Evolutionary conservation across 768 basidiomycete species (phyloP).

Genomic region (Phanerochaete sordida): DNA sequence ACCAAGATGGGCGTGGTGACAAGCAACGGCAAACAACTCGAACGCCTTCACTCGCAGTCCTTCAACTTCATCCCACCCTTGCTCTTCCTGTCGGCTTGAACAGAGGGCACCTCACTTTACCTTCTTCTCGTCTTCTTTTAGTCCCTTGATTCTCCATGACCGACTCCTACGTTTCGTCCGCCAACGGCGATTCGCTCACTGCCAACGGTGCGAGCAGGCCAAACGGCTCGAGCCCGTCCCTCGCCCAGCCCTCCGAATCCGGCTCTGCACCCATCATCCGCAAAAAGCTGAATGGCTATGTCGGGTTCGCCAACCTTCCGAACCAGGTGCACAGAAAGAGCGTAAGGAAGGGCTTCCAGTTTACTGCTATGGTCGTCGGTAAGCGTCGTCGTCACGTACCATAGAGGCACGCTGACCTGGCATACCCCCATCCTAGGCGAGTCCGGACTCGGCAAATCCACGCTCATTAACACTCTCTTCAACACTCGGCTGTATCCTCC

Average conservation of each 20-base stretch:
- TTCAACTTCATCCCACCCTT: slow-evolving; percentile 47
- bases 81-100: slow-evolving; percentile 35
- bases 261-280: slow-evolving; percentile 47
- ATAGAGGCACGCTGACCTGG: not conserved
- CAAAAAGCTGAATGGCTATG: slow-evolving; percentile 94
- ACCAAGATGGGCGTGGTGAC: slow-evolving; percentile 34
- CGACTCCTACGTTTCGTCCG: slow-evolving; percentile 69
- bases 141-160: slow-evolving; percentile 50
- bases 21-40: slow-evolving; percentile 31
- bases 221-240: slow-evolving; percentile 64
- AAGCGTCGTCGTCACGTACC: slow-evolving; percentile 35
- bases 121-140: slow-evolving; percentile 19
- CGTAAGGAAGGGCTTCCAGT: slow-evolving; percentile 97
- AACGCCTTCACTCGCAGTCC: slow-evolving; percentile 26
- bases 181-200: slow-evolving; percentile 56
- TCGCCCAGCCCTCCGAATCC: slow-evolving; percentile 29
- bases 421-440: slow-evolving; percentile 59
- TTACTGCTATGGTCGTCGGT: slow-evolving; percentile 99
- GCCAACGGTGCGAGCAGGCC: slow-evolving; percentile 57
- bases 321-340: slow-evolving; percentile 99
- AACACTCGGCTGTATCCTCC: slow-evolving; percentile 92
- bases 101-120: slow-evolving; percentile 39
- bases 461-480: slow-evolving; percentile 98
- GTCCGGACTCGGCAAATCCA: slow-evolving; percentile 98
- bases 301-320: slow-evolving; percentile 95